Evolutionary conservation across 768 basidiomycete genomes (phyloP), one percentile per base, ranked within the genome.

Genomic region (Cubamyces sp.): DNA sequence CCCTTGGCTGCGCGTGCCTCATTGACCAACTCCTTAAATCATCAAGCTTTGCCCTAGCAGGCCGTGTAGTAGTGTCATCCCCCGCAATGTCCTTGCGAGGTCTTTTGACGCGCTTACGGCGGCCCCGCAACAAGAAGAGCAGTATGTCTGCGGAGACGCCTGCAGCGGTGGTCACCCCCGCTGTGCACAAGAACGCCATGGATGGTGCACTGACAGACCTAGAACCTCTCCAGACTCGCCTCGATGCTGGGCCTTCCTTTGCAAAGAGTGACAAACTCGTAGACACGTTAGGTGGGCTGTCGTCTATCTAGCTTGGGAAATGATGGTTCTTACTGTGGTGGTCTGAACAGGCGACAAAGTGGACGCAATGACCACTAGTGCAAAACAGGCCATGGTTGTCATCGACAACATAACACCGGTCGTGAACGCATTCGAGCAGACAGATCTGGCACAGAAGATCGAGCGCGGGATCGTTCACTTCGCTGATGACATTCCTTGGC

Each of bases 401-500:
- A 15, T 55, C 19, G 34, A 55, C 25, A 34, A 39, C 18, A 25
- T 21, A 26, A 12, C 21, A 0, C 54, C 42, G 11, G 53, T 18
- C 12, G n/a, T n/a, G 23, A 41, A 21, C 15, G 23, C 54, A 6
- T 9, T 45, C 1, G 54, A 45, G 25, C 40, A 55, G 26, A 30
- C 41, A 16, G 57, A 59, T 12, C 25, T 59, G 26, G 49, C 25
- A 15, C 49, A 60, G 51, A 53, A 46, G 26, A 64, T 70, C 43
- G 52, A 66, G 43, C 55, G 42, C 15, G 65, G 65, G 2, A 62
- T 70, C 4, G 42, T 60, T 21, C 57, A 53, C 12, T 66, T 70
- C n/a, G 46, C 64, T 54, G 67, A 68, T 18, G 57, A 62, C 49
- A 54, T 74, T 21, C 74, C 74, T 6, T 30, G 62, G 30, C 57